phyloP scores from a whole-genome alignment of 768 basidiomycete genomes.

The Amanita fuliginea region DNA sequence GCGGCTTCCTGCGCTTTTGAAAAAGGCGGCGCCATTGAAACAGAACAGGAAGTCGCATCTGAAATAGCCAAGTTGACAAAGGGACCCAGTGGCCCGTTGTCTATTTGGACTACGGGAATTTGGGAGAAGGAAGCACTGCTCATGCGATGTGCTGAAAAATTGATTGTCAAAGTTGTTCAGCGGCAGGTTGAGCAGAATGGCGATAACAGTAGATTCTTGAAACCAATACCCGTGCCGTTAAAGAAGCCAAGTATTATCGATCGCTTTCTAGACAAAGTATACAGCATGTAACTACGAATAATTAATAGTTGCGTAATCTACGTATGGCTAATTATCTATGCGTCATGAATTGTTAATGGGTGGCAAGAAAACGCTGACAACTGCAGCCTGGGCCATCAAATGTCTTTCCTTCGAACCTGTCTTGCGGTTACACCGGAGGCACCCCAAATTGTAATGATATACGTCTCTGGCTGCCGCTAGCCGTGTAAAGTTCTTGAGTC shows the following conservation, averaged over 20 bases:
- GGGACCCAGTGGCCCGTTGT: conserved; percentile 36
- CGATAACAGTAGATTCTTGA: conserved; percentile 21
- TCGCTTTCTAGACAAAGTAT: conserved; percentile 4
- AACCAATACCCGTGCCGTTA: conserved; percentile 11
- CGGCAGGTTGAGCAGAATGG: conserved; percentile 23
- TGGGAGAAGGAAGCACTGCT: conserved; percentile 56
- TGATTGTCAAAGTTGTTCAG: conserved; percentile 34
- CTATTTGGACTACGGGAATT: conserved; percentile 61
- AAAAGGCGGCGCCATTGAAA: conserved; percentile 15
- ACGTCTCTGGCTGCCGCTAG: conserved; percentile 21
- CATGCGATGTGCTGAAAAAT: conserved; percentile 51
- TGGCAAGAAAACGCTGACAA: neutral
- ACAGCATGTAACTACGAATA: neutral
- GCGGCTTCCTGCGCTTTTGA: conserved; percentile 13
- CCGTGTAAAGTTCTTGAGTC: conserved; percentile 22
- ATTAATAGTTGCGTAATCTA: neutral
- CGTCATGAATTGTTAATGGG: neutral
- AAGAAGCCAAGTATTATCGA: conserved; percentile 5
- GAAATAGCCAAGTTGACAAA: conserved; percentile 5
- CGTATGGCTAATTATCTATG: neutral
- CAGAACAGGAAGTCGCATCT: conserved; percentile 14
- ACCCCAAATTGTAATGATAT: conserved; percentile 19
- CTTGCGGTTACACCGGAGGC: conserved; percentile 7
- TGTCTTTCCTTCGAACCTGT: neutral
- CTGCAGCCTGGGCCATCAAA: neutral